Evolutionary conservation across 179 eudicot genomes (phyloP).

Genomic region (Vitellaria paradoxa): DNA sequence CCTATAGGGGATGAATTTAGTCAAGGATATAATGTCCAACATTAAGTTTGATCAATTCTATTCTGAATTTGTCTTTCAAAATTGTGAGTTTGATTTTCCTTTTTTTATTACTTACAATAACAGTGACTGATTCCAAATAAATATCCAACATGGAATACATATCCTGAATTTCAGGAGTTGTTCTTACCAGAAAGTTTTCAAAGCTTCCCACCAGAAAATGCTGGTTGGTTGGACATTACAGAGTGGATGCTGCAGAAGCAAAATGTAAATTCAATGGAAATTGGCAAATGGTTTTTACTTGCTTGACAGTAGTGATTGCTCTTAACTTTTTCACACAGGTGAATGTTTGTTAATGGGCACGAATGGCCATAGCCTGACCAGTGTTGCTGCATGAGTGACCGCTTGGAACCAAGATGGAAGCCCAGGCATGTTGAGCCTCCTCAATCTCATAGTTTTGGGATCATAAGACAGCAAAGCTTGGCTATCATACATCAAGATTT

Average conservation of each 20-base stretch:
- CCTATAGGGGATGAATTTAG: too few species aligned
- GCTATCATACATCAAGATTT: neutral
- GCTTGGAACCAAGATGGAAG: slow-evolving; percentile 12
- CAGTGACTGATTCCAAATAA: too few species aligned
- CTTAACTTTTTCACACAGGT: too few species aligned
- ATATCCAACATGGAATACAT: too few species aligned
- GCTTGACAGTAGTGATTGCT: slow-evolving; percentile 73
- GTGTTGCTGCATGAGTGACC: neutral
- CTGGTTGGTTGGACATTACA: slow-evolving; percentile 65
- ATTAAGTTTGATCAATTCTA: too few species aligned
- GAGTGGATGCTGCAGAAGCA: slow-evolving; percentile 41
- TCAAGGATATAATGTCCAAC: too few species aligned
- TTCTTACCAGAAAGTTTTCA: slow-evolving; percentile 48
- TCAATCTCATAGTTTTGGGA: slow-evolving; percentile 5
- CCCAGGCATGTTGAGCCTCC: neutral
- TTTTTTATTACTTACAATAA: too few species aligned
- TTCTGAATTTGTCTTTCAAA: too few species aligned
- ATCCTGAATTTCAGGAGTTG: slow-evolving; percentile 37
- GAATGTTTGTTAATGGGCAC: too few species aligned
- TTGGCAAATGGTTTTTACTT: slow-evolving; percentile 69
- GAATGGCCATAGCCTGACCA: neutral
- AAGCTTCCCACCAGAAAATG: slow-evolving; percentile 66
- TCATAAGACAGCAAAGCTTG: neutral
- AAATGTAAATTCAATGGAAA: slow-evolving; percentile 49
- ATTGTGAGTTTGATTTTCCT: too few species aligned